Base-by-base conservation (phyloP, 2,329 filamentous ascomycete genomes). In the Xylariaceae sp. region DNA sequence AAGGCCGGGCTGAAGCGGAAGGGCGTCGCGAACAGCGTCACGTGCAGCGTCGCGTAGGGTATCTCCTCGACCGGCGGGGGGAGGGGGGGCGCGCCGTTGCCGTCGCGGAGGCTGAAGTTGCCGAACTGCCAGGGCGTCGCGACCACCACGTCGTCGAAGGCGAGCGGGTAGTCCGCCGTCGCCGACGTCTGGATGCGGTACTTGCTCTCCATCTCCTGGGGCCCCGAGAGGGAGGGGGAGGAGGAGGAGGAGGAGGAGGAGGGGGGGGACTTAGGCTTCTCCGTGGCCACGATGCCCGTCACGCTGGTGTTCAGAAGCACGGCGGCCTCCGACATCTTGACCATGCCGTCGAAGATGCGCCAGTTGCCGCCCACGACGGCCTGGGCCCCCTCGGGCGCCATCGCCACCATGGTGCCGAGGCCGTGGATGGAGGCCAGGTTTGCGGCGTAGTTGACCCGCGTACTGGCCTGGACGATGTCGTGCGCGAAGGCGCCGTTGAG, bases 401-500 rank as follows among this genome's bases (percentile, higher is more conserved):
- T 86, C 27, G 88, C 90, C 2, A 75, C 75, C 82, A 95, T 87
- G 1, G 89, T 78, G 50, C 93, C 87, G 1, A 98, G 62, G 0
- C 87, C 92, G 51, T 96, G 89, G 30, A 96, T 92, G 22, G 77
- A 65, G n/a, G 68, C 74, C 10, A 96, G 60, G 47, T 96, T 95
- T 31, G 89, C 86, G 1, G 84, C 92, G 60, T 95, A 98, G 58
- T 96, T 96, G 43, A 95, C 90, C 14, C 92, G 74, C 1, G 92
- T 95, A 37, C 80, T 83, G 2, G 90, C 86, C 60, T 96, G 90
- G 17, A 96, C 77, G 30, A 98, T 76, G 32, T 98, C 86, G 11
- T 75, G 74, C 0, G 80, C 68, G 54, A 94, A 96, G 0, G 65
- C 55, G 0, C 68, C 63, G 16, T 72, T 67, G 36, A 95, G 77